Evolutionary conservation across 306 rosid genomes (phyloP), one percentile per base, ranked within the genome.

Genomic region (Medicago lupulina): DNA sequence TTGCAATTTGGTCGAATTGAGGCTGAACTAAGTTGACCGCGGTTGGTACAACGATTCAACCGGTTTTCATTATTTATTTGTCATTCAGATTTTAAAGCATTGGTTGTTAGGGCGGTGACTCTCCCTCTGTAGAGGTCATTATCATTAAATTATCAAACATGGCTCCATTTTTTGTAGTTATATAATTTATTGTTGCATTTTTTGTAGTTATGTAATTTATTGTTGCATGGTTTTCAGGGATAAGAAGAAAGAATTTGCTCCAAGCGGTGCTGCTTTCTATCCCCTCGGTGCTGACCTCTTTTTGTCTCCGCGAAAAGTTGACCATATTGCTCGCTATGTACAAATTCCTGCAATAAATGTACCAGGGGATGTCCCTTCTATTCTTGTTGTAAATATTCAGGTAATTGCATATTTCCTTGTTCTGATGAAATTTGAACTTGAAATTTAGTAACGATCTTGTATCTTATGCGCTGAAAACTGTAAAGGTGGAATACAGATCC

Each of bases 301-400:
- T 80, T 31, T 88, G 67, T 95, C 96, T 66, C 87, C 66, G 0
- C 88, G 92, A 58, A 95, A 90, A 82, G 81, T 95, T 86, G 97
- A 92, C 81, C 99, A 95, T 57, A 84, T 95, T 80, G 90, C 97
- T 70, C 97, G 99, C n/a, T 92, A 86, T 79, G 87, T 95, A 60
- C 97, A 92, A 86, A 88, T 95, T 83, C 97, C 99, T 46, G 84
- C 84, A 50, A 78, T 86, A 73, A 84, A 83, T 83, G 6, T 79
- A 54, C 75, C 86, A 12, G 93, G 89, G 77, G 99, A 95, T 7
- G 50, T 82, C 62, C 99, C 99, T 78, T 83, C 96, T 67, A 84
- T 89, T 84, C 97, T 95, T 62, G 86, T 95, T 43, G 90, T 95
- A 61, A 95, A 95, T 78, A 43, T 92, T 84, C 98, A 95, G 98